phyloP scores from a whole-genome alignment of 768 basidiomycete genomes.

The Podaxis sp. region DNA sequence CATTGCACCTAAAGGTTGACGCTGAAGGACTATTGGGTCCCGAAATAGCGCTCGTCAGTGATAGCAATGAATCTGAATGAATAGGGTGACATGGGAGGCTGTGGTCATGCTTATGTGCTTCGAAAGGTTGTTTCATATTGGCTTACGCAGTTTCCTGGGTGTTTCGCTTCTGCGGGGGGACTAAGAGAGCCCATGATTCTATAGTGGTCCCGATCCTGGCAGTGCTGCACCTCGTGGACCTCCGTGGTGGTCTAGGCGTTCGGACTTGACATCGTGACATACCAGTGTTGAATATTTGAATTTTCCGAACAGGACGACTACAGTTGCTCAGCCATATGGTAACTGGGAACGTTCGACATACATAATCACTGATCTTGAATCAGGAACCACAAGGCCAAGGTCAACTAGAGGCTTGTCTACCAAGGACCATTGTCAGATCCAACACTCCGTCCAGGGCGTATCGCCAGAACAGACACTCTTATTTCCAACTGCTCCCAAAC shows the following conservation, averaged over 20 bases:
- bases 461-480: background rate
- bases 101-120: background rate
- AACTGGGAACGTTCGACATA: background rate
- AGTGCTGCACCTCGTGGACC: too few relatives aligned
- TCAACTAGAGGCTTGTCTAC: background rate
- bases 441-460: background rate
- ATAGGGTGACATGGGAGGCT: background rate
- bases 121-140: background rate
- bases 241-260: too few relatives aligned
- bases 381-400: background rate
- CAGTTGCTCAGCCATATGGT: background rate
- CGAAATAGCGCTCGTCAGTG: background rate
- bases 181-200: background rate
- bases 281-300: too few relatives aligned
- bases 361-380: background rate
- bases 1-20: background rate
- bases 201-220: background rate
- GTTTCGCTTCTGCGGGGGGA: background rate
- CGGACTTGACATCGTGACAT: too few relatives aligned
- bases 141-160: background rate
- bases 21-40: background rate
- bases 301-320: too few relatives aligned
- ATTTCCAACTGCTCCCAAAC: constrained; percentile 3
- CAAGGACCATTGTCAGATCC: background rate
- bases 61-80: background rate